Evolutionary conservation across 2,329 filamentous ascomycete genomes (phyloP), one percentile per base, ranked within the genome.

Genomic region (Colletotrichum lini): DNA sequence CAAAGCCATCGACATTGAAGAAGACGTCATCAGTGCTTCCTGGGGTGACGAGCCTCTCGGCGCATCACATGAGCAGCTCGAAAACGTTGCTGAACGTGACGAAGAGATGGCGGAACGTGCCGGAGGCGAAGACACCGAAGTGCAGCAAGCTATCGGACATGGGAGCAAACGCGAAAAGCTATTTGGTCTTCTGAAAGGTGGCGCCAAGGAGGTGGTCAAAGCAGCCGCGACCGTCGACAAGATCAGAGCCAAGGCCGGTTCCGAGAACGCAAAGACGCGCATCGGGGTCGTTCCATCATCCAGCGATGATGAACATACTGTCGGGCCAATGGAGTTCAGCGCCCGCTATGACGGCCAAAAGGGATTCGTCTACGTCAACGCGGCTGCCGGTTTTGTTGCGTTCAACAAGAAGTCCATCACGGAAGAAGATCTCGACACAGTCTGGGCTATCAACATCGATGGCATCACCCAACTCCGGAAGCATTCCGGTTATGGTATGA

Each of bases 121-220:
- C 13, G 58, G 65, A 16, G 65, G 65, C 2, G 30, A 50, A 10
- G 65, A 67, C 16, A 56, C 54, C 6, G 63, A 67, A 16, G 52
- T 71, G 5, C 42, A 66, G 7, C 47, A 61, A 30, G 57, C 40
- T 4, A 2, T 59, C 10, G 56, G 56, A 9, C 56, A 59, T n/a
- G 63, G 49, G 15, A 21, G 50, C n/a, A 67, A 70, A 42, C 56
- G 62, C 2, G 38, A 60, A 26, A 71, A 54, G 38, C 12, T 73
- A 3, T 63, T 71, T 13, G 45, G 47, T 38, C 30, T 64, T 16
- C 18, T 71, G 52, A 73, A 73, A 56, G n/a, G 44, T 18, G 59
- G 71, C 15, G 63, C 63, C 30, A 66, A 65, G 35, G 63, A 42
- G 15, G 67, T 57, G 10, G 67, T 57, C 52, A 63, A 63, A 45